Percentiles rank a stretch among this genome's conserved stretches.
phyloP scores from a whole-genome alignment of 352 stramenopile species.

The Phytophthora parvispora region DNA sequence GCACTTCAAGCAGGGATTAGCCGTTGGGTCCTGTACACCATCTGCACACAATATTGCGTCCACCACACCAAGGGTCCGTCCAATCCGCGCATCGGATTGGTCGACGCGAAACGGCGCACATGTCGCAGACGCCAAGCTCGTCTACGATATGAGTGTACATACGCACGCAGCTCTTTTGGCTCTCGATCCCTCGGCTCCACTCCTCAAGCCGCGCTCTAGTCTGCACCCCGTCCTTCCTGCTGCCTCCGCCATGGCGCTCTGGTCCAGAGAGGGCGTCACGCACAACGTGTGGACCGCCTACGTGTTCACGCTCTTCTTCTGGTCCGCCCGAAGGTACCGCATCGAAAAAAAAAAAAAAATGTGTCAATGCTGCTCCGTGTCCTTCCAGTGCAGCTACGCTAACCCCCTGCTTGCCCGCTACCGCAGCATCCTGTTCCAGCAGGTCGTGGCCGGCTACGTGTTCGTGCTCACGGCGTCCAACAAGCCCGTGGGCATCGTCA shows the following conservation, averaged over 20 bases:
- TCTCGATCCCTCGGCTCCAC: conserved; percentile 7
- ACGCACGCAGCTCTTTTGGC: neutral
- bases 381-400: no score
- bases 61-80: neutral
- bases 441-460: conserved; percentile 81
- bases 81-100: neutral
- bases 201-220: conserved; percentile 3
- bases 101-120: conserved; percentile 22
- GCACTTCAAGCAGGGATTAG: conserved; percentile 28
- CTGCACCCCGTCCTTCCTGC: no score
- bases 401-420: neutral
- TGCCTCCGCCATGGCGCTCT: conserved; percentile 24
- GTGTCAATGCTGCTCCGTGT: neutral
- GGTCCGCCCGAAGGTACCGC: conserved; percentile 62
- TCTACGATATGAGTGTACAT: conserved; percentile 28
- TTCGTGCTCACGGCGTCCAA: conserved; percentile 83
- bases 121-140: conserved; percentile 23
- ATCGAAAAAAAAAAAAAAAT: neutral
- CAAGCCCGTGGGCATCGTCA: conserved; percentile 83
- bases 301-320: conserved; percentile 83
- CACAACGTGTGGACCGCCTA: conserved; percentile 80
- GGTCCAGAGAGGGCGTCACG: conserved; percentile 24
- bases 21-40: neutral
- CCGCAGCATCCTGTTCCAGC: conserved; percentile 78
- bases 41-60: neutral